Evolutionary conservation across 2,329 filamentous ascomycete species (phyloP), one percentile per base, ranked within the genome.

Genomic region (Fusarium mexicanum): DNA sequence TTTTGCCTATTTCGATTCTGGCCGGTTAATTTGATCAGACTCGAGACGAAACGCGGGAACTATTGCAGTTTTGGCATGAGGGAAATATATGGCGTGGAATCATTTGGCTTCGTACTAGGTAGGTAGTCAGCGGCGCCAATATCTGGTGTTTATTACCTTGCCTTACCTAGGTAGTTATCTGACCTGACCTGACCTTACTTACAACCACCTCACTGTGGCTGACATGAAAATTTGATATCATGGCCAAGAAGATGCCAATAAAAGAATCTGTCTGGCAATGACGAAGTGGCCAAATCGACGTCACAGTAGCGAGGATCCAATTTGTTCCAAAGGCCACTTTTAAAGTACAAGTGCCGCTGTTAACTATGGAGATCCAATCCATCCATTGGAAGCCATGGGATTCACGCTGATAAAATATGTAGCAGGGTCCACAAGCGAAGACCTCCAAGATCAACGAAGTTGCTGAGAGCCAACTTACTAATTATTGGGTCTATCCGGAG

Each of bases 241-340:
- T 51, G 50, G 58, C 62, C 62, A 55, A 61, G 61, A 60, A 64
- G 55, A 48, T 53, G 62, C 43, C 57, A 62, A 40, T 48, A 50
- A 47, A 57, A 58, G 44, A 31, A 47, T 44, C 38, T 38, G 18
- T 61, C 54, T 60, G 58, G 44, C 55, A 69, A 74, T 74, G 68
- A 66, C 60, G 60, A 55, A 64, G 67, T 72, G 62, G 61, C 69
- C 66, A 77, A 69, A 67, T 57, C 72, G 66, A 78, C 76, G 72
- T 77, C 76, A 77, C 69, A 76, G 29, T 53, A 67, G 54, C 47
- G 38, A 73, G 35, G 53, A 72, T 48, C 46, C 46, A 29, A 48
- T 73, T 71, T 60, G 50, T 57, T 54, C 35, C 68, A 40, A 40
- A n/a, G 20, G 20, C 35, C 51, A 40, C 35, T 54, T 54, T 40